Conservation (phyloP, 1,139 yeast genomes). For the Kluyveromyces sp. region DNA sequence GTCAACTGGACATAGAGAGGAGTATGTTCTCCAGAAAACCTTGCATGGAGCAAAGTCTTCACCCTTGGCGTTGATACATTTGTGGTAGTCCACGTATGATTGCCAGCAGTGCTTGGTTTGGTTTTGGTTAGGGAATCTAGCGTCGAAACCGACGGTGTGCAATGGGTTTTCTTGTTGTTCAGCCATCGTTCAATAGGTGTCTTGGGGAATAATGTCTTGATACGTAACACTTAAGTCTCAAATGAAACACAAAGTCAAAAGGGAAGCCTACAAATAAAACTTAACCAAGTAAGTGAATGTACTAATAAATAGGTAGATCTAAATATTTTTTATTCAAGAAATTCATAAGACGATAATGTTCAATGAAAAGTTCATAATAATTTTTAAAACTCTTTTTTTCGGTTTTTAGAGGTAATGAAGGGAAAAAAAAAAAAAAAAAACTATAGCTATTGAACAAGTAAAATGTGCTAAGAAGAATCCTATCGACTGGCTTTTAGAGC, state of each 20-base stretch:
- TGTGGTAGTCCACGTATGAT: conserved; percentile 94
- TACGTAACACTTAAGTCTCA: not conserved
- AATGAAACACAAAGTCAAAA: not conserved
- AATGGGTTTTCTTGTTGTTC: conserved; percentile 29
- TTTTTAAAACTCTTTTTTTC: not conserved
- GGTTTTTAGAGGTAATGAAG: not conserved
- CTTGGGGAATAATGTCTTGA: not conserved
- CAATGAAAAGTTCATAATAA: not conserved
- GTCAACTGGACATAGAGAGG: conserved; percentile 83
- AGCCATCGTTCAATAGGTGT: conserved; percentile 6
- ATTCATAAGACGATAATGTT: no score
- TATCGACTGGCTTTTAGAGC: no score
- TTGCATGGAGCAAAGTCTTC: conserved; percentile 98
- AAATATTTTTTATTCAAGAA: no score
- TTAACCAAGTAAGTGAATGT: no score
- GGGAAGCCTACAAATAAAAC: not conserved
- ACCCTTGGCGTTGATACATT: conserved; percentile 93
- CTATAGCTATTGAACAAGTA: not conserved
- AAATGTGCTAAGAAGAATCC: no score
- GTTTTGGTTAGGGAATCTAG: conserved; percentile 94
- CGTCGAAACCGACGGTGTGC: conserved; percentile 82
- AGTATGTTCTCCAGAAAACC: conserved; percentile 86
- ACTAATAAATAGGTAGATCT: no score
- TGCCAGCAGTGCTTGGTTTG: conserved; percentile 99
- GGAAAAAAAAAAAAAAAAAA: not conserved